Percentiles rank a stretch among this genome's conserved stretches.
These are phyloP conservation scores for Exophiala spinifera DNA, from an alignment of 2,329 filamentous ascomycete species.

Conservation along the genomic window DNA sequence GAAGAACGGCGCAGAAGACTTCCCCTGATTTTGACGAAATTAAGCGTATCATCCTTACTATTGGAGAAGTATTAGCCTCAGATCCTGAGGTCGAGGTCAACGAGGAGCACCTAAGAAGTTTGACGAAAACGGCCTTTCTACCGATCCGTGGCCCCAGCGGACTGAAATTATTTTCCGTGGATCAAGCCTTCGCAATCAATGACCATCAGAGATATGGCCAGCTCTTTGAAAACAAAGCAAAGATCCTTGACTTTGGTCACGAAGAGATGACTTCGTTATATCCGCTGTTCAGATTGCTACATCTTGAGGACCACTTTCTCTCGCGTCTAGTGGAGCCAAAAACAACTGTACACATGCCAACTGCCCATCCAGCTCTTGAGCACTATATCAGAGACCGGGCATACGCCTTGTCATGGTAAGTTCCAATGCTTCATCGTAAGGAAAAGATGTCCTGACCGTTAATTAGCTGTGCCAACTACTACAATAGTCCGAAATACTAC, in stretches of 20 bases:
- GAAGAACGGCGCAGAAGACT: constrained; percentile 3
- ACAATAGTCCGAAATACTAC: constrained; percentile 17
- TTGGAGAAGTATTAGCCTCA: constrained; percentile 8
- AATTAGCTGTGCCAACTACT: constrained; percentile 14
- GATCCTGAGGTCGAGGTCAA: constrained; percentile 3
- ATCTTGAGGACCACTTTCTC: too few relatives aligned
- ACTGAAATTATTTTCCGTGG: constrained; percentile 1
- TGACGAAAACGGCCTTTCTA: constrained; percentile 14
- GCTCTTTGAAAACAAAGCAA: constrained; percentile 7
- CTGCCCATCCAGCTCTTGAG: constrained; percentile 1
- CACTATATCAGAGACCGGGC: constrained; percentile 15
- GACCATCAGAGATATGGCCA: constrained; percentile 17
- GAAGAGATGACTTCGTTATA: constrained; percentile 16
- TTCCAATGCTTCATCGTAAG: constrained; percentile 6
- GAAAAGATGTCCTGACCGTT: constrained; percentile 5
- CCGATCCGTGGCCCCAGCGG: constrained; percentile 9
- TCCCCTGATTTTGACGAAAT: constrained; percentile 5
- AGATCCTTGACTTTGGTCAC: constrained; percentile 13
- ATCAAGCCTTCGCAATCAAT: constrained; percentile 9
- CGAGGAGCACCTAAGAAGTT: constrained; percentile 1
- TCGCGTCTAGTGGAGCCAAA: constrained; percentile 1
- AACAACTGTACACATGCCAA: constrained; percentile 5
- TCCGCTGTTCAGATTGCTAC: constrained; percentile 12
- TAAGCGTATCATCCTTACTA: constrained; percentile 13
- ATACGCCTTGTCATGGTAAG: constrained; percentile 23